Base-by-base conservation (phyloP, 1,284 basidiomycete species). In the Ceratobasidium papillatum region DNA sequence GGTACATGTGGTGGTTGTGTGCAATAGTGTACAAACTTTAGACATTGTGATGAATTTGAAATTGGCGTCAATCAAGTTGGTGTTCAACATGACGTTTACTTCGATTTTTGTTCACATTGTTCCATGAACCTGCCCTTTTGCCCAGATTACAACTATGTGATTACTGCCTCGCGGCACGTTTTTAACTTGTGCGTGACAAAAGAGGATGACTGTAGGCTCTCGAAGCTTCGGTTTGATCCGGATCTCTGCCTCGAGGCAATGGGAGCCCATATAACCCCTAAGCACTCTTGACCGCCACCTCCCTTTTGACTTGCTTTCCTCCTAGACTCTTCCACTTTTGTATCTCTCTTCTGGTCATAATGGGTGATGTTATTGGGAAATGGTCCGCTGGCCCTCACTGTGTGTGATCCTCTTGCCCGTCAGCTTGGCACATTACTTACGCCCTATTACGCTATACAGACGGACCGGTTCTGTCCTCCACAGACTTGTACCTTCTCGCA, bases 401-500 rank as follows among this genome's bases (percentile, higher is more conserved):
- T 79, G 43, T 68, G 76, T 36, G 49, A 49, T 8, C 36, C 34
- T n/a, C 19, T 27, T 51, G 36, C 9, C 61, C 56, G 19, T n/a
- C 32, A n/a, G 12, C 34, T 8, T 32, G 34, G 7, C 59, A 32
- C 8, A n/a, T 22, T 27, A 74, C 34, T 4, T 45, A 75, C 25
- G 27, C 34, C 54, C 58, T n/a, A 27, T 61, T 8, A 66, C 38
- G 52, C n/a, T n/a, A n/a, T n/a, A 61, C 77, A 94, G 92, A 94
- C 80, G 92, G 91, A 0, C 92, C 92, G 3, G 87, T 93, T 3
- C 85, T 94, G 19, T 76, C 75, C 36, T 68, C 75, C 14, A 77
- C 75, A 22, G 76, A 93, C 79, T 84, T 94, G 9, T 94, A 92
- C 81, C 86, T 94, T 0, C 86, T 94, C 73, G 84, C 86, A 54